Base-by-base conservation (phyloP, 768 basidiomycete species). In the Tulasnella sp. region DNA sequence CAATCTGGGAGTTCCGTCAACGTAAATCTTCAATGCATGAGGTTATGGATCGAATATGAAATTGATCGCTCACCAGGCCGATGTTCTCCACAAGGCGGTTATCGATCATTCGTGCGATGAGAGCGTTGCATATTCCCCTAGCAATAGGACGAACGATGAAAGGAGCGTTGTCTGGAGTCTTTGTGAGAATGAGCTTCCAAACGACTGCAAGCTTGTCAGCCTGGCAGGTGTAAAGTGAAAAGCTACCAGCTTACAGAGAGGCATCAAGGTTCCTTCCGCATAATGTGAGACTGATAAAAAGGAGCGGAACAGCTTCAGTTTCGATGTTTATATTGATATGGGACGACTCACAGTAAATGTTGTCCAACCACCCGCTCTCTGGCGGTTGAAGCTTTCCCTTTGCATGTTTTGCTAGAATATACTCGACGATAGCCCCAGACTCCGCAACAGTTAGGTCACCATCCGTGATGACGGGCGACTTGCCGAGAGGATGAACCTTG, bases 391-490 rank as follows among this genome's bases (percentile, higher is more conserved):
- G 79, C 45, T 76, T 78, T 8, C 79, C 78, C 22, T 77, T 79
- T 8, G 83, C 85, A 67, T 83, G 86, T 77, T 84, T 85, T 37
- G 80, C 77, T 69, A 87, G 83, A 69, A 87, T 75, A 77, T 87
- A 87, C 49, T 86, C 86, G 74, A 86, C 80, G 49, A 87, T 86
- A 19, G 86, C 85, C 36, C 84, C 84, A 77, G 86, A 85, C 77
- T 85, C 85, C 19, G 85, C 84, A 17, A 88, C 76, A 3, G 82
- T 83, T 22, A 85, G 75, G 29, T 84, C 83, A 17, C 84, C 86
- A 78, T 87, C 85, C 4, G 84, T 85, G 42, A 87, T 85, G 71
- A 87, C 82, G 19, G 86, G 87, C 3, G 85, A 81, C 78, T 85
- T 87, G 34, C 87, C 86, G 9, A 87, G 79, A 22, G 87, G 86